Evolutionary conservation across 768 basidiomycete species (phyloP).

Genomic region (Pulveroboletus frians): DNA sequence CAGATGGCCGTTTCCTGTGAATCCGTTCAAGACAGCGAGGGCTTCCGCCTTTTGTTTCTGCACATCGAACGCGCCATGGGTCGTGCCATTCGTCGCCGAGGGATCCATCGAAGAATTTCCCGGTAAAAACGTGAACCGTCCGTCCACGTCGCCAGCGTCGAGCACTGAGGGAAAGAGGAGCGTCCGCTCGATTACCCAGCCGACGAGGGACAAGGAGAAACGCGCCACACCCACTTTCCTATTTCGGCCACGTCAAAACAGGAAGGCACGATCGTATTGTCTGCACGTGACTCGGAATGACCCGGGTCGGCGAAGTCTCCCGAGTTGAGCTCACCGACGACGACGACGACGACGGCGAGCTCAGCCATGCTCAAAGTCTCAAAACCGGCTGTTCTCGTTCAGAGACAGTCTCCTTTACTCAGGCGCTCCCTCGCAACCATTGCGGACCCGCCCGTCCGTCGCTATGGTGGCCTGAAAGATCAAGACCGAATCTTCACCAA

Average conservation of each 20-base stretch:
- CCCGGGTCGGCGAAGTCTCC: slow-evolving; percentile 8
- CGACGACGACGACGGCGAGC: slow-evolving; percentile 17
- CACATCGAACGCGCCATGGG: slow-evolving; percentile 16
- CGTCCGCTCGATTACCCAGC: not conserved
- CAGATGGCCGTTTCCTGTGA: slow-evolving; percentile 32
- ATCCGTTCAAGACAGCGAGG: slow-evolving; percentile 26
- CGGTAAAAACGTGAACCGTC: not conserved
- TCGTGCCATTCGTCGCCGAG: slow-evolving; percentile 11
- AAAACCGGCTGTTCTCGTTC: slow-evolving; percentile 23
- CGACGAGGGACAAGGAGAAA: slow-evolving; percentile 15
- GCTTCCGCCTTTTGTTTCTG: slow-evolving; percentile 30
- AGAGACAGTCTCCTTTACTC: slow-evolving; percentile 14
- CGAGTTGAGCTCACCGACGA: slow-evolving; percentile 4
- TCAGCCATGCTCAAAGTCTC: slow-evolving; percentile 25
- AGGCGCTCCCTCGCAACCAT: slow-evolving; percentile 57
- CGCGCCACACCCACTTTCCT: slow-evolving; percentile 9
- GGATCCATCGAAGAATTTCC: slow-evolving; percentile 12
- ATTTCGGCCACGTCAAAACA: slow-evolving; percentile 3
- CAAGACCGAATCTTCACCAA: slow-evolving; percentile 95
- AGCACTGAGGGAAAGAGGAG: not conserved
- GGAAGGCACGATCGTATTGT: not conserved
- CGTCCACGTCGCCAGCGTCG: slow-evolving; percentile 6
- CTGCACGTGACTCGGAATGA: slow-evolving; percentile 17
- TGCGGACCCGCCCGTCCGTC: slow-evolving; percentile 79
- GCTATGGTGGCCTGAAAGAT: slow-evolving; percentile 92